These are phyloP conservation scores for Calophaca sinica DNA, from an alignment of 306 rosid species.

Conservation along the genomic window DNA sequence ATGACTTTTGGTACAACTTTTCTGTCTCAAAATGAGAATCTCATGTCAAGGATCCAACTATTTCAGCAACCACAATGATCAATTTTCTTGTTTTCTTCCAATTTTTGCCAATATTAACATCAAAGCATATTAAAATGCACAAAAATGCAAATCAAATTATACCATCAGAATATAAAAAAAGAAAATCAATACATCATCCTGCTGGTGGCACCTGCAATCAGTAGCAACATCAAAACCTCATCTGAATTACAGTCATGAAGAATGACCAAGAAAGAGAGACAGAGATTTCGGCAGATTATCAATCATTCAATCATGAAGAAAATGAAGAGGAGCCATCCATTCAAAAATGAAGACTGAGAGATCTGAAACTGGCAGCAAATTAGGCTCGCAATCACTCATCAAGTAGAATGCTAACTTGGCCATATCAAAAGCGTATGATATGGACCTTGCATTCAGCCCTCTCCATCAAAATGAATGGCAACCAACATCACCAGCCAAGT, in stretches of 20 bases:
- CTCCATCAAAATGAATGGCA: conserved; percentile 22
- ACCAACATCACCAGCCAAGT: conserved; percentile 30
- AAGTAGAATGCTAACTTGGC: conserved; percentile 11
- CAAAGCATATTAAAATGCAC: not conserved
- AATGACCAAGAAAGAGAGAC: conserved; percentile 15
- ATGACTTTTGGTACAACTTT: not conserved
- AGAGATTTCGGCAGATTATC: conserved; percentile 40
- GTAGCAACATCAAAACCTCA: conserved; percentile 36
- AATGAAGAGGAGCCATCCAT: conserved; percentile 42
- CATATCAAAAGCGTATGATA: conserved; percentile 16
- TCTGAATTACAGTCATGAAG: conserved; percentile 14
- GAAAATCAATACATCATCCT: conserved; percentile 27
- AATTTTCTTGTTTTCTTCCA: not conserved
- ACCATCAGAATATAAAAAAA: not conserved
- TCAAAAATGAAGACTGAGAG: conserved; percentile 51
- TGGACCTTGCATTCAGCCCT: conserved; percentile 33
- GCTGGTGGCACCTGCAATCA: conserved; percentile 32
- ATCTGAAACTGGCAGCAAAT: conserved; percentile 17
- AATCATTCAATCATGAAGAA: conserved; percentile 37
- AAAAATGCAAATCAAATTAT: conserved; percentile 7
- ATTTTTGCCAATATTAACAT: not conserved
- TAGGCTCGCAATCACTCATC: conserved; percentile 38
- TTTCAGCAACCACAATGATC: conserved; percentile 7
- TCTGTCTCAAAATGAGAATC: not conserved
- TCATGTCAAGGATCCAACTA: conserved; percentile 22